Evolutionary conservation across 1,139 yeast species (phyloP), one percentile per base, ranked within the genome.

Genomic region (Entelexis sorbosivorans): DNA sequence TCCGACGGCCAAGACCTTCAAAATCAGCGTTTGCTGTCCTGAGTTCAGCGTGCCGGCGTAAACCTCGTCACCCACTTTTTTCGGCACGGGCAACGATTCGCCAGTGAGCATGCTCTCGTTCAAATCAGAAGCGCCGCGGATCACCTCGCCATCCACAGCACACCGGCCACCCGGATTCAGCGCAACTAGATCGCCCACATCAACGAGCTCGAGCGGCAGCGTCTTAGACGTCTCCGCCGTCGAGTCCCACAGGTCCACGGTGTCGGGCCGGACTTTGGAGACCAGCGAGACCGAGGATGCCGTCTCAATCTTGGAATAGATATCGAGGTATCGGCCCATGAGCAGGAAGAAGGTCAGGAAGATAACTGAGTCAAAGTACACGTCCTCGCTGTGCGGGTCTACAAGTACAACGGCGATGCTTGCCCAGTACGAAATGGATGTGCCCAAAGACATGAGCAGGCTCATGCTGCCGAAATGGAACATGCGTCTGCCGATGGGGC

Each of bases 81-180:
- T 88, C 36, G 69, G 67, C 0, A 86, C 81, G 0, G 95, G 89
- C 31, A 78, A 62, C 61, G 75, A 76, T 63, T 83, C 94, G 32
- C 94, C 94, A 0, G 93, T 83, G 17, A 84, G 69, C 22, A 89
- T 85, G 40, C 87, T 77, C 61, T 83, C 93, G 60, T 84, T 86
- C 64, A 84, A 81, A 38, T 76, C 76, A 0, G 83, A 65, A 1
- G 64, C 60, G 1, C 87, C 86, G 11, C 73, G 70, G n/a, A 75
- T 66, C 20, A 83, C 69, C 2, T 79, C 75, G 57, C 85, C 79
- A 62, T 83, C 93, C 3, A 79, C 77, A 2, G 89, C 81, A 1
- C 87, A 86, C 0, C 86, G 76, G 60, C 78, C 82, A 1, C 93
- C 93, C 0, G 85, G 75, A 2, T 74, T 65, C 17, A 83, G 70